These are phyloP conservation scores for Xerocomellus intermedius DNA, from an alignment of 768 basidiomycete genomes.

Conservation along the genomic window DNA sequence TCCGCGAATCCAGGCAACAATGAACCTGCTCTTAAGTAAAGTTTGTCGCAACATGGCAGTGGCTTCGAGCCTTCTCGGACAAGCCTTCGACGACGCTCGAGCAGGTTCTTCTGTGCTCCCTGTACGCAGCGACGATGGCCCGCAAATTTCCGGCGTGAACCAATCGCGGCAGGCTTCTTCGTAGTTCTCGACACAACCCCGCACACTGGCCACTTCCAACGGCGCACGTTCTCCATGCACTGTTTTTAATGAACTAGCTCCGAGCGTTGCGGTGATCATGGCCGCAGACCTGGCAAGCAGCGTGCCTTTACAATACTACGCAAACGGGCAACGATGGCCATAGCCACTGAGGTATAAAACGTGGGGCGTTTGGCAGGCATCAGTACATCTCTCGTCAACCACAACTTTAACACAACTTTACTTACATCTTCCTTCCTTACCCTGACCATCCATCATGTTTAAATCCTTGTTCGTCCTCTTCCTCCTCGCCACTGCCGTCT, in stretches of 20 bases:
- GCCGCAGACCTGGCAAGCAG: neutral
- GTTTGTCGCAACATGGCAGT: no score
- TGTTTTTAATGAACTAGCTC: neutral
- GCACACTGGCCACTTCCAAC: neutral
- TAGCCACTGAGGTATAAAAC: slow-evolving; percentile 6
- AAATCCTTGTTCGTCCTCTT: slow-evolving; percentile 15
- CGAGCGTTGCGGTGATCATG: neutral
- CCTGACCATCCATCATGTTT: slow-evolving; percentile 12
- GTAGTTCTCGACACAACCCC: neutral
- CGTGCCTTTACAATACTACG: neutral
- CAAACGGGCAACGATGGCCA: slow-evolving; percentile 5
- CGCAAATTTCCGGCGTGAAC: neutral
- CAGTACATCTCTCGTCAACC: neutral
- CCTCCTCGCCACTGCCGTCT: slow-evolving; percentile 33
- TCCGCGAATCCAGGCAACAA: no score
- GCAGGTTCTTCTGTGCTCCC: neutral
- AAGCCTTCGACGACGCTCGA: neutral
- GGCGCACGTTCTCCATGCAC: neutral
- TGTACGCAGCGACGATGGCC: neutral
- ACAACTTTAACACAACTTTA: neutral
- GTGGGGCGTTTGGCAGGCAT: neutral
- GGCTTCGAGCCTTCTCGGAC: no score
- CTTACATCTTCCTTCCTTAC: neutral
- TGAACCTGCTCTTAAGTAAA: no score
- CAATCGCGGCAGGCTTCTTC: neutral